Conservation (phyloP, 2,329 filamentous ascomycete genomes). For the Pyricularia sp. region DNA sequence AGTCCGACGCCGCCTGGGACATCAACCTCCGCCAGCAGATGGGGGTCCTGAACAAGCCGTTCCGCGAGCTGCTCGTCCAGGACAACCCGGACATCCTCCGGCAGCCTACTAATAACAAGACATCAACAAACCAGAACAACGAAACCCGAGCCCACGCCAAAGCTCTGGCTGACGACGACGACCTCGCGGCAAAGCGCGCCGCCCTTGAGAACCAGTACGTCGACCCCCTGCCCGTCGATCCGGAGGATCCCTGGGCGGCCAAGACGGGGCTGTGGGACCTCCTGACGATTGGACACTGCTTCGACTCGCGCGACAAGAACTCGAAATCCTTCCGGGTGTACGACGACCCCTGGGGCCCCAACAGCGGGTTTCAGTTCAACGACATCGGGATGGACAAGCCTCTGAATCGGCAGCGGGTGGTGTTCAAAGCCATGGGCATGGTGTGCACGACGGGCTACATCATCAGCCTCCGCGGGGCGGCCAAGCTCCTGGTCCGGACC, state of each 20-base stretch:
- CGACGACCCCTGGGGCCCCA: conserved; percentile 10
- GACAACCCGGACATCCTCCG: conserved; percentile 14
- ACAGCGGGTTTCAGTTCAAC: neutral
- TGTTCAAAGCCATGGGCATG: conserved; percentile 14
- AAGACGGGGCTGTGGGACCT: conserved; percentile 14
- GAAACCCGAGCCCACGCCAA: conserved; percentile 9
- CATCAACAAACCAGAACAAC: conserved; percentile 4
- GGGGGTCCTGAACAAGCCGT: conserved; percentile 14
- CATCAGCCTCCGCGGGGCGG: conserved; percentile 17
- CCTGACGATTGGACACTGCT: conserved; percentile 15
- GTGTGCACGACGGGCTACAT: conserved; percentile 19
- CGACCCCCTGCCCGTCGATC: neutral
- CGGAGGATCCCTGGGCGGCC: conserved; percentile 14
- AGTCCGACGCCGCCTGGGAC: conserved; percentile 20
- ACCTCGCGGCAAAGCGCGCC: conserved; percentile 3
- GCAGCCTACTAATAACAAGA: conserved; percentile 14
- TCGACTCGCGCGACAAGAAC: conserved; percentile 9
- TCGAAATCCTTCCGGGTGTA: conserved; percentile 10
- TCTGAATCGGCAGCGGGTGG: conserved; percentile 14
- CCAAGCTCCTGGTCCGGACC: conserved; percentile 16
- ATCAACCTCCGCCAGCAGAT: conserved; percentile 16
- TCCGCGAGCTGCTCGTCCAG: conserved; percentile 11
- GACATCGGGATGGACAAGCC: conserved; percentile 9
- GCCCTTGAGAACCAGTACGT: neutral
- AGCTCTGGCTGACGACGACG: neutral